Evolutionary conservation across 768 basidiomycete species (phyloP).

Genomic region (Pisolithus albus): DNA sequence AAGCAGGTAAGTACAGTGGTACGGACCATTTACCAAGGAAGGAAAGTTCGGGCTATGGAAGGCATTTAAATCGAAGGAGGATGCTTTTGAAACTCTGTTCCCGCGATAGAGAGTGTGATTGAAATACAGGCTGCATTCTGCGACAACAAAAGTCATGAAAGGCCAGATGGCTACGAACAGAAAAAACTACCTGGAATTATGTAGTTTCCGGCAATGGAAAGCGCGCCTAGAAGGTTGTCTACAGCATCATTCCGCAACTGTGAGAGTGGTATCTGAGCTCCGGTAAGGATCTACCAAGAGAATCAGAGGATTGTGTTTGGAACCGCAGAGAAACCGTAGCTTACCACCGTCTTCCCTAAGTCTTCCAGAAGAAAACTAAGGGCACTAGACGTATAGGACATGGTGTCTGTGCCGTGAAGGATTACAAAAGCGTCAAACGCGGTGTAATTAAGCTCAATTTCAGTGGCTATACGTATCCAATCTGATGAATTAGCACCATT

Average conservation of each 20-base stretch:
- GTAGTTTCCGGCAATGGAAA: constrained; percentile 85
- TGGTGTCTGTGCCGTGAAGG: constrained; percentile 87
- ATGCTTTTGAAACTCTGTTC: constrained; percentile 75
- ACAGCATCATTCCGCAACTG: constrained; percentile 92
- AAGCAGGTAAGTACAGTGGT: not conserved
- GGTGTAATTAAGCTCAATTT: constrained; percentile 88
- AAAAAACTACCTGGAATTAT: constrained; percentile 71
- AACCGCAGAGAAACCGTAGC: constrained; percentile 5
- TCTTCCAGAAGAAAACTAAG: constrained; percentile 90
- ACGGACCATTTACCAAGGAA: constrained; percentile 71
- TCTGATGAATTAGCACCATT: constrained; percentile 38
- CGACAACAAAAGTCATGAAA: not conserved
- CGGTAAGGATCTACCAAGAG: constrained; percentile 66
- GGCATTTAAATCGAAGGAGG: constrained; percentile 76
- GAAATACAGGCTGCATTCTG: constrained; percentile 87
- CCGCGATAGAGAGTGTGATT: constrained; percentile 85
- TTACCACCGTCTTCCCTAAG: constrained; percentile 83
- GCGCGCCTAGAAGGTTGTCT: constrained; percentile 85
- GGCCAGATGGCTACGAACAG: not conserved
- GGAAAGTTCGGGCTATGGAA: constrained; percentile 83
- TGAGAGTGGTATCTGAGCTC: constrained; percentile 89
- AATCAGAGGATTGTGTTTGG: not conserved
- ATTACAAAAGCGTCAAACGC: constrained; percentile 86
- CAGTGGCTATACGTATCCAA: constrained; percentile 86
- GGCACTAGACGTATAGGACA: constrained; percentile 85